These are phyloP conservation scores for Globisporangium spiculum DNA, from an alignment of 352 stramenopile species.

Conservation along the genomic window DNA sequence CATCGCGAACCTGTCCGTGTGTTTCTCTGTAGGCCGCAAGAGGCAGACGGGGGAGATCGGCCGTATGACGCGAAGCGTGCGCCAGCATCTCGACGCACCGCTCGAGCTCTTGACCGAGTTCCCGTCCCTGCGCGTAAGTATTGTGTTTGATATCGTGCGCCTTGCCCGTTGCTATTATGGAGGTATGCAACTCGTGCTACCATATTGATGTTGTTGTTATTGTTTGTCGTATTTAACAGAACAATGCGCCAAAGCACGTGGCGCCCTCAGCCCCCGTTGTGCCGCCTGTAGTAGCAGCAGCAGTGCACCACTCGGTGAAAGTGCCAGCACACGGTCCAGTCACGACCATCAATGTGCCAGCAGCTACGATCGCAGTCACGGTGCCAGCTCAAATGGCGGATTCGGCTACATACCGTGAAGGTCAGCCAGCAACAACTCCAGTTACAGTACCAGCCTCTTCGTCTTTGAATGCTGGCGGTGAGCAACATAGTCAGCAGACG, in stretches of 20 bases:
- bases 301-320: background rate
- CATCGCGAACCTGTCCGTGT: background rate
- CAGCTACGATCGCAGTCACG: background rate
- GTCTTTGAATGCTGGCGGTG: background rate
- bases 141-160: background rate
- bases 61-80: conserved; percentile 76
- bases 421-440: background rate
- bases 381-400: conserved; percentile 8
- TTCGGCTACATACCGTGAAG: background rate
- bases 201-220: background rate
- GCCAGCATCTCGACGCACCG: conserved; percentile 70
- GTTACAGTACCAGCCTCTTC: background rate
- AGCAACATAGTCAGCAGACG: background rate
- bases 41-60: conserved; percentile 48
- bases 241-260: conserved; percentile 28
- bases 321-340: background rate
- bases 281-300: conserved; percentile 8
- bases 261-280: conserved; percentile 5
- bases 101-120: conserved; percentile 71
- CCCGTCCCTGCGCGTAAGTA: conserved; percentile 43
- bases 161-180: background rate
- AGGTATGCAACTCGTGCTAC: background rate
- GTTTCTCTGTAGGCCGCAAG: conserved; percentile 46
- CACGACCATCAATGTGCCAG: background rate
- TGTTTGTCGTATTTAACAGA: conserved; percentile 5